Evolutionary conservation across 1,284 basidiomycete species (phyloP).

Genomic region (Cutaneotrichosporon mucoides): DNA sequence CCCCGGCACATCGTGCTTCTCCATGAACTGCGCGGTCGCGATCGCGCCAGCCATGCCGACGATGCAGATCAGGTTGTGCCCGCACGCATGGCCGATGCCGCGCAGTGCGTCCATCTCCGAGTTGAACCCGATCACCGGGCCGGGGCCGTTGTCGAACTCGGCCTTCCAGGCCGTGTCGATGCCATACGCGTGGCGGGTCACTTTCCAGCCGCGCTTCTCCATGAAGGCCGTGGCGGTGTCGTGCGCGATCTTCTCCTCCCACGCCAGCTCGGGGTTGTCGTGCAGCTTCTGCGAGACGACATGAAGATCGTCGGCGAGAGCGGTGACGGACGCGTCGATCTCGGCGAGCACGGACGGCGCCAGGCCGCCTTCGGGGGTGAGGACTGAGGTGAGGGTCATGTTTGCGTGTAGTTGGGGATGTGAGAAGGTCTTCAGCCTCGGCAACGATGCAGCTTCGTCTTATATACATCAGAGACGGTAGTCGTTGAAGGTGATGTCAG

Average conservation of each 20-base stretch:
- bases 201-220: constrained; percentile 56
- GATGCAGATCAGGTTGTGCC: constrained; percentile 50
- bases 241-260: constrained; percentile 53
- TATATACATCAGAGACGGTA: too few species aligned
- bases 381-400: too few species aligned
- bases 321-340: not conserved
- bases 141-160: constrained; percentile 21
- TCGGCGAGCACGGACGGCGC: not conserved
- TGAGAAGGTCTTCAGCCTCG: too few species aligned
- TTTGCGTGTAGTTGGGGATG: too few species aligned
- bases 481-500: too few species aligned
- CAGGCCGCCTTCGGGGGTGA: not conserved
- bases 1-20: constrained; percentile 58
- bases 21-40: constrained; percentile 36
- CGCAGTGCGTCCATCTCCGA: constrained; percentile 26
- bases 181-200: constrained; percentile 57
- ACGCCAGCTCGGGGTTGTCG: constrained; percentile 29
- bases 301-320: constrained; percentile 18
- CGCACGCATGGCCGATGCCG: constrained; percentile 54
- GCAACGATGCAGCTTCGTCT: too few species aligned
- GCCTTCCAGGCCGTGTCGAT: constrained; percentile 50
- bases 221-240: constrained; percentile 58
- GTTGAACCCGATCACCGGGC: constrained; percentile 29
- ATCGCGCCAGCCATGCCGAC: constrained; percentile 41
- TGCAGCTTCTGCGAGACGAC: constrained; percentile 18